Conservation (phyloP, 345 rosid species). For the Eucalyptus grandis region DNA sequence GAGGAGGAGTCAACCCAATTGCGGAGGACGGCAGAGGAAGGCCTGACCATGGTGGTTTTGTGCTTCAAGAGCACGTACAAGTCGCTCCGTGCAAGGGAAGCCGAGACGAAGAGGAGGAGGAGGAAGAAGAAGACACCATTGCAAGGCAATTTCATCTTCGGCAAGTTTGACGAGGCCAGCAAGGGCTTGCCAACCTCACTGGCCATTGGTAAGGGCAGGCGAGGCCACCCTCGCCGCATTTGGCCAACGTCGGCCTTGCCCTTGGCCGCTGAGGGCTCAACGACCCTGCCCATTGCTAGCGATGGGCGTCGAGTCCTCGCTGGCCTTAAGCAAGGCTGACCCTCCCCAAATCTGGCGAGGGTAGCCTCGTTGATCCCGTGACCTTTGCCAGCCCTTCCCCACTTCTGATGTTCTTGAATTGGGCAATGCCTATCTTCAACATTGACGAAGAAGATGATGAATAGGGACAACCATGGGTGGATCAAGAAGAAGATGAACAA, state of each 20-base stretch:
- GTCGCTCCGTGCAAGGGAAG: accelerated
- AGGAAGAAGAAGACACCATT: accelerated
- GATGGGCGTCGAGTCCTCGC: accelerated
- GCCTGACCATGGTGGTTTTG: accelerated
- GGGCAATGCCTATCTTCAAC: too few species aligned
- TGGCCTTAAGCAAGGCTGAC: too few species aligned
- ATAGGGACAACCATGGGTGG: too few species aligned
- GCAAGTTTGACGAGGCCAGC: accelerated
- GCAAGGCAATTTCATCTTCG: accelerated
- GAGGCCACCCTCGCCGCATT: too few species aligned
- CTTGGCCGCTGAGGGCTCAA: accelerated
- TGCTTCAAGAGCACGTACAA: too few species aligned
- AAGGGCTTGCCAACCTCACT: too few species aligned
- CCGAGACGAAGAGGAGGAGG: too few species aligned
- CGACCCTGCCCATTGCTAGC: accelerated
- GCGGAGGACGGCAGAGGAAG: accelerated
- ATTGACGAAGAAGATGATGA: accelerated
- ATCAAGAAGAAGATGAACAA: too few species aligned
- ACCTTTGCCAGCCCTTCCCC: too few species aligned
- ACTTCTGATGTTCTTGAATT: too few species aligned
- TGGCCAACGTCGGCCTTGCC: accelerated
- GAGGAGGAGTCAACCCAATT: too few species aligned
- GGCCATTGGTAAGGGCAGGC: too few species aligned
- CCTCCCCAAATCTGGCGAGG: accelerated
- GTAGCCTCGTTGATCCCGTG: accelerated